A percentile compares a stretch with the other conserved stretches of the same genome.
phyloP scores from a whole-genome alignment of 2,329 filamentous ascomycete species.

The Monilinia fructigena region DNA sequence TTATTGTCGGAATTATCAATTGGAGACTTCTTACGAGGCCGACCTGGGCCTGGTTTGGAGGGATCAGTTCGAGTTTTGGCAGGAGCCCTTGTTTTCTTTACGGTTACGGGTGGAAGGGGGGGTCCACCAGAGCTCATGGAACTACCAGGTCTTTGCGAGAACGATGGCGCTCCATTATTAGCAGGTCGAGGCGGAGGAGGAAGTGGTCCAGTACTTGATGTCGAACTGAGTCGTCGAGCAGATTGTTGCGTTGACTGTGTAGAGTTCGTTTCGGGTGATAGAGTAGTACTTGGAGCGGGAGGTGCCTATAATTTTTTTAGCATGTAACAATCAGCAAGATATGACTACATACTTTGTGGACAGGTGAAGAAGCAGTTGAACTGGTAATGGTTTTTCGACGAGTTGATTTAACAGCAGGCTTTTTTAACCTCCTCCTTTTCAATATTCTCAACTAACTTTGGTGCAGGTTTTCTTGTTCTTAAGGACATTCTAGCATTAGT shows the following conservation, averaged over 20 bases:
- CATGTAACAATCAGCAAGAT: neutral
- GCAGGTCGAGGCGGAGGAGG: slow-evolving; percentile 30
- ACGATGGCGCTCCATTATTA: slow-evolving; percentile 35
- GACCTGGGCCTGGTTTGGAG: slow-evolving; percentile 37
- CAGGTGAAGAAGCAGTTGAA: slow-evolving; percentile 48
- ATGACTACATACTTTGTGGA: slow-evolving; percentile 43
- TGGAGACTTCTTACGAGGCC: slow-evolving; percentile 36
- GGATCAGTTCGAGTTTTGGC: slow-evolving; percentile 45
- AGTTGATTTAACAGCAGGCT: slow-evolving; percentile 41
- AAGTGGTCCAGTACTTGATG: slow-evolving; percentile 44
- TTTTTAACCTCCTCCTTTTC: slow-evolving; percentile 50
- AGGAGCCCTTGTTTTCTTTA: slow-evolving; percentile 60
- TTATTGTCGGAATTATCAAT: slow-evolving; percentile 26
- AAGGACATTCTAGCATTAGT: slow-evolving; percentile 66
- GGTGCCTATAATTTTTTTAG: slow-evolving; percentile 11
- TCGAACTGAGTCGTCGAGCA: slow-evolving; percentile 46
- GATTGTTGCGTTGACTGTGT: slow-evolving; percentile 35
- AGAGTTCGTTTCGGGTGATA: slow-evolving; percentile 37
- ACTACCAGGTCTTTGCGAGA: slow-evolving; percentile 42
- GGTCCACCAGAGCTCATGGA: slow-evolving; percentile 45
- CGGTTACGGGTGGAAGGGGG: slow-evolving; percentile 44
- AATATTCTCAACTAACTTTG: slow-evolving; percentile 53
- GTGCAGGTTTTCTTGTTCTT: slow-evolving; percentile 63
- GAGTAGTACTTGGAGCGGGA: slow-evolving; percentile 29
- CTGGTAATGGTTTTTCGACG: slow-evolving; percentile 63